Evolutionary conservation across 495 filamentous ascomycete genomes (phyloP).

Genomic region (Penicillium mononematosum): DNA sequence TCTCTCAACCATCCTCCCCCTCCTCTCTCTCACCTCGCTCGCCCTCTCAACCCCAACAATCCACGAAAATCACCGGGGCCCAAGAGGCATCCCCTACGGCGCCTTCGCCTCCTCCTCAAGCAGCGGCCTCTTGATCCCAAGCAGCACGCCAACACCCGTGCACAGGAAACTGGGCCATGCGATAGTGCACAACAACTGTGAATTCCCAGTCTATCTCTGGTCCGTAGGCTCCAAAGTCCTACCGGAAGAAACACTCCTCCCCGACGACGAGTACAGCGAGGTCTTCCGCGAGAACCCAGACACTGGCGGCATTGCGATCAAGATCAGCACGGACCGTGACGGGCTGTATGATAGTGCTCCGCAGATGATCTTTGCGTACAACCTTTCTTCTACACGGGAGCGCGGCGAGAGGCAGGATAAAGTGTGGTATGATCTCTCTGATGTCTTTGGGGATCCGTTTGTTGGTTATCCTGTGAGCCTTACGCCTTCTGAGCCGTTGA

Average conservation of each 20-base stretch:
- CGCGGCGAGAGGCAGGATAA: not conserved
- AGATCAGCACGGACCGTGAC: slow-evolving; percentile 47
- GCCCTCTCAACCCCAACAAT: slow-evolving; percentile 11
- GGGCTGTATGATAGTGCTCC: slow-evolving; percentile 52
- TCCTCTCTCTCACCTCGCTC: slow-evolving; percentile 13
- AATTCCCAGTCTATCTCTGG: slow-evolving; percentile 51
- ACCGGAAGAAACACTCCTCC: slow-evolving; percentile 27
- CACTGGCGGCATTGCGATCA: slow-evolving; percentile 56
- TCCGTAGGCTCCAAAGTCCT: slow-evolving; percentile 46
- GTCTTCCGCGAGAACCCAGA: slow-evolving; percentile 42
- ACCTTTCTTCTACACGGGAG: slow-evolving; percentile 36
- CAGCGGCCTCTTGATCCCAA: not conserved
- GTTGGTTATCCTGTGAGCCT: slow-evolving; percentile 42
- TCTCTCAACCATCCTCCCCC: not conserved
- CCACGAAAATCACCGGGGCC: not conserved
- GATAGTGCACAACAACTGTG: slow-evolving; percentile 51
- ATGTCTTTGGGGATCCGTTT: slow-evolving; percentile 59
- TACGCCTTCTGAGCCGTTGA: slow-evolving; percentile 35
- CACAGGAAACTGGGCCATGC: slow-evolving; percentile 42
- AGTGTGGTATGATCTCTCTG: slow-evolving; percentile 58
- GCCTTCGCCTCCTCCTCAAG: slow-evolving; percentile 12
- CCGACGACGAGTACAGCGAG: slow-evolving; percentile 37
- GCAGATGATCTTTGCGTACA: slow-evolving; percentile 55
- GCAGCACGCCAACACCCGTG: slow-evolving; percentile 5
- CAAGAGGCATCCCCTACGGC: slow-evolving; percentile 2